Conservation (phyloP, 352 stramenopile genomes). For the Phytophthora sansomeana region DNA sequence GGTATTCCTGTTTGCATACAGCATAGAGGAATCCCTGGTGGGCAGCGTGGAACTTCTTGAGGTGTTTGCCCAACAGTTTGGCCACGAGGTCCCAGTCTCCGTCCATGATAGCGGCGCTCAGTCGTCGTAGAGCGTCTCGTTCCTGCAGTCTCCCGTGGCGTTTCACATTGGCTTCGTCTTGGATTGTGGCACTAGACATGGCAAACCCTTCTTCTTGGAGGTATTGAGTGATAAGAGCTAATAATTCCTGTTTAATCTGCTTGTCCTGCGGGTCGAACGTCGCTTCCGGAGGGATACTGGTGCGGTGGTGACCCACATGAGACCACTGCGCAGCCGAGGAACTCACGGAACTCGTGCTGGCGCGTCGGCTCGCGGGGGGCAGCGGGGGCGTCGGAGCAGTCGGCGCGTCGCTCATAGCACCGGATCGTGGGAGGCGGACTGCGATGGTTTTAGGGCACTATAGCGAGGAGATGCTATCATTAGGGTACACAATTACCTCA, state of each 20-base stretch:
- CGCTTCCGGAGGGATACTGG: constrained; percentile 76
- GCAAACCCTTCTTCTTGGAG: constrained; percentile 83
- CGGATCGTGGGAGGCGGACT: not conserved
- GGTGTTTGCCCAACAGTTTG: constrained; percentile 84
- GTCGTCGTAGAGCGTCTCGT: constrained; percentile 73
- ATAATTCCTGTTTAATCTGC: constrained; percentile 87
- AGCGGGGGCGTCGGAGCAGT: constrained; percentile 25
- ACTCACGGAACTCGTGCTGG: constrained; percentile 21
- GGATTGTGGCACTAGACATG: constrained; percentile 85
- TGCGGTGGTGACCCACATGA: constrained; percentile 86
- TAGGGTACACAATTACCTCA: not conserved
- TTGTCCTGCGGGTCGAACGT: constrained; percentile 78
- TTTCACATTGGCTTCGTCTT: constrained; percentile 91
- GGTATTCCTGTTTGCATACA: constrained; percentile 90
- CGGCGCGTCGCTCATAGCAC: constrained; percentile 35
- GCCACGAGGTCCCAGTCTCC: constrained; percentile 89
- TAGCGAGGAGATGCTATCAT: constrained; percentile 4
- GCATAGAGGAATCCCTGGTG: constrained; percentile 91
- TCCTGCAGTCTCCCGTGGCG: constrained; percentile 75
- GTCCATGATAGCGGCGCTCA: constrained; percentile 80
- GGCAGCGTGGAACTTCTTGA: constrained; percentile 79
- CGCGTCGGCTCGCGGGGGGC: constrained; percentile 19
- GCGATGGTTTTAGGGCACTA: constrained; percentile 2
- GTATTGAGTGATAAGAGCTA: constrained; percentile 90
- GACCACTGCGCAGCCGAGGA: constrained; percentile 53